These are phyloP conservation scores for Lycium ferocissimum DNA, from an alignment of 257 asterid genomes.

Conservation along the genomic window DNA sequence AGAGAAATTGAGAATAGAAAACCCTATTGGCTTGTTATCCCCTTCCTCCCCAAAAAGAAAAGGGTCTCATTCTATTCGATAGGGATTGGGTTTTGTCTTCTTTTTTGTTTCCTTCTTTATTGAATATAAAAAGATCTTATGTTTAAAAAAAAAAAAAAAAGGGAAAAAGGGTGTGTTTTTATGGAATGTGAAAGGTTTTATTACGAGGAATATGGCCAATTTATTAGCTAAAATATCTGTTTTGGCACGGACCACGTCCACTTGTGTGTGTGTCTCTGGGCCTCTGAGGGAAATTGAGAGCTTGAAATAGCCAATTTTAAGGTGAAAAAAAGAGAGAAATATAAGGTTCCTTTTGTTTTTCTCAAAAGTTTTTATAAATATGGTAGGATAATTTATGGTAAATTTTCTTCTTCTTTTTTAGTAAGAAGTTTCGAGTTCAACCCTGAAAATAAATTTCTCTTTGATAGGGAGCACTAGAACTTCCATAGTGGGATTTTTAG, in stretches of 20 bases:
- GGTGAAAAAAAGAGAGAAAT: background rate
- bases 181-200: background rate
- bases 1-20: conserved; percentile 28
- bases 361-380: background rate
- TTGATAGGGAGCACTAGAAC: background rate
- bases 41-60: background rate
- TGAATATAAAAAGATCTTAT: background rate
- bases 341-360: background rate
- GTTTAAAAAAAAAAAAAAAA: too few relatives aligned
- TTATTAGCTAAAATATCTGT: background rate
- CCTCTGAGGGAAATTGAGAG: background rate
- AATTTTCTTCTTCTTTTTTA: too few relatives aligned
- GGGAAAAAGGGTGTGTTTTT: too few relatives aligned
- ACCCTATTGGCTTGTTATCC: conserved; percentile 34
- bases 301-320: too few relatives aligned
- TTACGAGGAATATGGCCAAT: background rate
- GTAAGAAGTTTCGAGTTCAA: too few relatives aligned
- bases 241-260: background rate
- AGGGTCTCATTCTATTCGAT: conserved; percentile 12
- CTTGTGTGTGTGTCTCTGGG: background rate
- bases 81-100: conserved; percentile 25
- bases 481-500: background rate
- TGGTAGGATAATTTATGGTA: background rate
- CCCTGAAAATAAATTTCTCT: too few relatives aligned
- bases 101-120: background rate